Conservation (phyloP, 2,329 filamentous ascomycete genomes). For the Clonostachys rosea region DNA sequence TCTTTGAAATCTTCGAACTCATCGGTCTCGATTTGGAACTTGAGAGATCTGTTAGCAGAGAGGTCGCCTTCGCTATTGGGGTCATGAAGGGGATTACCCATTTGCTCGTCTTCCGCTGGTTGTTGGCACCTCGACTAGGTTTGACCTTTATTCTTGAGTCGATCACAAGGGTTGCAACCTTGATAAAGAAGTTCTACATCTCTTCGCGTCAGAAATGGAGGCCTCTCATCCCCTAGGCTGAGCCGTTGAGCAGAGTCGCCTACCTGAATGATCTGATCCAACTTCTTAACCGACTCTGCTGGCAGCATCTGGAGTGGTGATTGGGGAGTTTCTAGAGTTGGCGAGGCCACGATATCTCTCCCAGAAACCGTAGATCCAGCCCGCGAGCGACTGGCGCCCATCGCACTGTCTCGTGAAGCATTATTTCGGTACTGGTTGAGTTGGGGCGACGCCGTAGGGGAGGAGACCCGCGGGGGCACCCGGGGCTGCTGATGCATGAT, state of each 20-base stretch:
- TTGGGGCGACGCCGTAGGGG: constrained; percentile 67
- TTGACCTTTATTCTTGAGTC: constrained; percentile 73
- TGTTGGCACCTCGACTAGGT: constrained; percentile 32
- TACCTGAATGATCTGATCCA: constrained; percentile 93
- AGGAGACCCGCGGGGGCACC: constrained; percentile 65
- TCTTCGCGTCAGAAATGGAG: not conserved
- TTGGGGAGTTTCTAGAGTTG: constrained; percentile 37
- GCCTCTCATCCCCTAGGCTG: not conserved
- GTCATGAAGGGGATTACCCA: constrained; percentile 58
- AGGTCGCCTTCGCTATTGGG: not conserved
- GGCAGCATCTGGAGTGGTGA: constrained; percentile 40
- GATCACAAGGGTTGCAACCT: constrained; percentile 78
- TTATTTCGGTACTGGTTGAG: constrained; percentile 70
- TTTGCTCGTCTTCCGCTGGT: constrained; percentile 67
- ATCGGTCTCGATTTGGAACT: constrained; percentile 95
- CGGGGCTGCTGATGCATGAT: constrained; percentile 88
- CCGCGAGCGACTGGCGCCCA: constrained; percentile 24
- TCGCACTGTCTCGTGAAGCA: constrained; percentile 62
- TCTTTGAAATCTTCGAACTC: constrained; percentile 86
- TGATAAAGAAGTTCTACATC: constrained; percentile 81
- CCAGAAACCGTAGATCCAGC: constrained; percentile 35
- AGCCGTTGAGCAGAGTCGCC: constrained; percentile 1
- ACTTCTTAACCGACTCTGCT: constrained; percentile 68
- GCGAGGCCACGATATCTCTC: constrained; percentile 37
- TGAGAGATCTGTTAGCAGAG: constrained; percentile 1